Evolutionary conservation across 345 rosid species (phyloP).

Genomic region (Euphorbia peplus): DNA sequence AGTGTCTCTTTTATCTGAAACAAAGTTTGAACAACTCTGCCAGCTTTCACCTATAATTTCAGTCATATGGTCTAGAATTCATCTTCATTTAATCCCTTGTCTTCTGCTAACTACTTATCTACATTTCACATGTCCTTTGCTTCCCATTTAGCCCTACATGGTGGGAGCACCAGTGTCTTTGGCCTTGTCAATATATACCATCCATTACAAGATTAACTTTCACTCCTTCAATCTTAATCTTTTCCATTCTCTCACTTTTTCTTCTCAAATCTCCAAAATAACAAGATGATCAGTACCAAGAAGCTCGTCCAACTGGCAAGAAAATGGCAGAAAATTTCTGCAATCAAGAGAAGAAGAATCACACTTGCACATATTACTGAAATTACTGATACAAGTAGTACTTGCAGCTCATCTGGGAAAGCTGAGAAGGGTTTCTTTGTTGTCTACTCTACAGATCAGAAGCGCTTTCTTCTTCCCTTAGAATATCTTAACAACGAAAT

Average conservation of each 20-base stretch:
- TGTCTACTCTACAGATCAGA: not conserved
- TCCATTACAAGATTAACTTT: not conserved
- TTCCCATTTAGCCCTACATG: not conserved
- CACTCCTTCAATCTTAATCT: not conserved
- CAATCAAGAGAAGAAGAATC: not conserved
- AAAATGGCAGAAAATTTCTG: conserved; percentile 7
- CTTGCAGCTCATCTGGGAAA: not conserved
- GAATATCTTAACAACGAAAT: no score
- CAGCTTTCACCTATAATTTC: not conserved
- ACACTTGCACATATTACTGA: not conserved
- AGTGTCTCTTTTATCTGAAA: not conserved
- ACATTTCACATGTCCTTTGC: not conserved
- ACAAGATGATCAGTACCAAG: not conserved
- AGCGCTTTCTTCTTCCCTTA: no score
- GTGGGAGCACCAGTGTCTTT: not conserved
- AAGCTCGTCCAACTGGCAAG: conserved; percentile 7
- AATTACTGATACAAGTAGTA: no score
- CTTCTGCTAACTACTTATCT: not conserved
- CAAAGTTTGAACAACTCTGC: not conserved
- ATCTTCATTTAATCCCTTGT: not conserved
- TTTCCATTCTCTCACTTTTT: not conserved
- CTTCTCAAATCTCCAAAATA: no score
- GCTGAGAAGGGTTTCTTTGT: not conserved
- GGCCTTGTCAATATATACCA: not conserved
- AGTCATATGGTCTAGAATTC: no score